Base-by-base conservation (phyloP, 768 basidiomycete species). In the Suillus subluteus region DNA sequence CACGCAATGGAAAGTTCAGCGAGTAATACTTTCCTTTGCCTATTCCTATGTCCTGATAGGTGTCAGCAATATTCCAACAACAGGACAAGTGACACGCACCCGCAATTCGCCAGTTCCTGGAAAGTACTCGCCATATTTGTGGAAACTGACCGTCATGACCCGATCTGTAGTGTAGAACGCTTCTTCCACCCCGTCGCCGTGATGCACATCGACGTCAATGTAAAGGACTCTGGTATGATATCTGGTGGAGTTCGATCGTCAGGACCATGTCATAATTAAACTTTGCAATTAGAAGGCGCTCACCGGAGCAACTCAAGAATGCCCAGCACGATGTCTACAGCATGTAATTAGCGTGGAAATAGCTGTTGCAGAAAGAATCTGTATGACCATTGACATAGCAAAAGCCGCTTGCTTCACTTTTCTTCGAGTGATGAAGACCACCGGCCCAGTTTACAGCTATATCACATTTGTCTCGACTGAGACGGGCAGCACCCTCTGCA, bases 361-460 rank as follows among this genome's bases (percentile, higher is more conserved):
- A 56, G 12, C 21, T 37, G 15, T 32, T 35, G 8, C 13, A 18
- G 35, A 26, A 56, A 15, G 12, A 56, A 26, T n/a, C 8, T 21
- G 54, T 38, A 44, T 50, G 46, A 96, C 96, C 97, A 73, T 99
- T 99, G 54, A 99, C 94, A 76, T 99, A 99, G 80, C 98, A 99
- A 79, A 99, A 99, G 2, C 98, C 98, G 72, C 94, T 96, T 0
- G 98, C 98, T 80, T 99, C 98, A 54, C 95, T 95, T 83, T 99
- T 99, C 82, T 99, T 99, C 3, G 98, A 96, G 75, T 99, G 98
- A 77, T 99, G 98, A 55, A 99, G 82, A 18, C 98, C 98, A 16
- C 98, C 98, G 11, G 98, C 97, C 98, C 98, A 99, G 74, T 99
- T 99, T 64, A 99, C 89, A 4, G 98, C 98, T 71, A 99, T 99